Evolutionary conservation across 352 stramenopile species (phyloP).

Genomic region (Globisporangium viniferum): DNA sequence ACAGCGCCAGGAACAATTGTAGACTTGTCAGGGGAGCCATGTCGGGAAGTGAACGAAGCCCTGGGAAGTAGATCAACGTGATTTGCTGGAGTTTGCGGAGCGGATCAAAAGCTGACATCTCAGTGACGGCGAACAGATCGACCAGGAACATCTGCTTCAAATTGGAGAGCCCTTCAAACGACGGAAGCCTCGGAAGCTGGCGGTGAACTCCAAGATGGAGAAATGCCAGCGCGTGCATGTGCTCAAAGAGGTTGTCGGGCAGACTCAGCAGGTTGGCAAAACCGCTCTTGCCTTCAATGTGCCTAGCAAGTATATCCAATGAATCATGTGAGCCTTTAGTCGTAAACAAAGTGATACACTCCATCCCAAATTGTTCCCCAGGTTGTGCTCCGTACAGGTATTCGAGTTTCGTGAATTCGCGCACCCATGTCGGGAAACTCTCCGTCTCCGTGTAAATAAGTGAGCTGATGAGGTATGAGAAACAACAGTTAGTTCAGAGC

Average conservation of each 20-base stretch:
- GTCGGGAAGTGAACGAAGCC: constrained; percentile 16
- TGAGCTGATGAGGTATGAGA: too few species aligned
- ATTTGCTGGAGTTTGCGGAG: constrained; percentile 11
- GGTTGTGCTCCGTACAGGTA: constrained; percentile 24
- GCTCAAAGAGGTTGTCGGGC: constrained; percentile 26
- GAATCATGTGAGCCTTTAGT: too few species aligned
- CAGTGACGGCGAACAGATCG: constrained; percentile 14
- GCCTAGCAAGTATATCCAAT: not conserved
- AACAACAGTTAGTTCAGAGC: too few species aligned
- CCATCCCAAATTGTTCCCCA: too few species aligned
- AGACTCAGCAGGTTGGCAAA: constrained; percentile 24
- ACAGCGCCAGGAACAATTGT: not conserved
- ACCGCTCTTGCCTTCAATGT: constrained; percentile 33
- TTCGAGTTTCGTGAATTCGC: constrained; percentile 29
- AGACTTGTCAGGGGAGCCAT: not conserved
- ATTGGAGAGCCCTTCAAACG: constrained; percentile 24
- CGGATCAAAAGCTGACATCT: constrained; percentile 23
- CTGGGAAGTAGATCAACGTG: constrained; percentile 18
- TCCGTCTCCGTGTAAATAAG: constrained; percentile 24
- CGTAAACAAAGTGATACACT: not conserved
- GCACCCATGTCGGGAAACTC: constrained; percentile 22
- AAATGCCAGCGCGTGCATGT: constrained; percentile 29
- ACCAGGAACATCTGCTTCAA: constrained; percentile 34
- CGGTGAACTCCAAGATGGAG: constrained; percentile 34
- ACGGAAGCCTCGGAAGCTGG: constrained; percentile 21